Percentiles rank a stretch among this genome's conserved stretches.
phyloP scores from a whole-genome alignment of 176 grass and related monocot species.

The Bothriochloa decipiens region DNA sequence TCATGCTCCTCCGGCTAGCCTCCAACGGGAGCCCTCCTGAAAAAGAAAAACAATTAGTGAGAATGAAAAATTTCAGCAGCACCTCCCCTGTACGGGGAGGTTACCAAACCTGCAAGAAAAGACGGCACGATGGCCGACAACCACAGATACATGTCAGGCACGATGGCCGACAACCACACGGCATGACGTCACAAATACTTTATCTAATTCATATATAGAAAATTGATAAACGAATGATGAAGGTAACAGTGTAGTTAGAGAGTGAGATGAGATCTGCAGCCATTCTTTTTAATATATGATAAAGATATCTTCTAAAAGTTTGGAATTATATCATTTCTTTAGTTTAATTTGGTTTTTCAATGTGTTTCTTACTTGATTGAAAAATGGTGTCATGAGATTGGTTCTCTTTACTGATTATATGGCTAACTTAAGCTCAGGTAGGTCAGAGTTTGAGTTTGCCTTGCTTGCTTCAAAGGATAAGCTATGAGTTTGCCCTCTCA shows the following conservation, averaged over 20 bases:
- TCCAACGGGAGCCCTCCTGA: no score
- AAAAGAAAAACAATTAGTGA: no score
- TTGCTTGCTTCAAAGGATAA: neutral
- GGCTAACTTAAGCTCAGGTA: neutral
- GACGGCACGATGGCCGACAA: no score
- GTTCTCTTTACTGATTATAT: neutral
- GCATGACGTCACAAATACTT: neutral
- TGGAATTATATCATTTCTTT: neutral
- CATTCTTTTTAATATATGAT: neutral
- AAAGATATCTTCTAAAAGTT: slow-evolving; percentile 8
- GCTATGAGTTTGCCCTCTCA: neutral
- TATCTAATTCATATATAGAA: neutral
- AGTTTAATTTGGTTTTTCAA: neutral
- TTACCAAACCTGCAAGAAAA: no score
- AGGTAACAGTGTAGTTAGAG: neutral
- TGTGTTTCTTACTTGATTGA: neutral
- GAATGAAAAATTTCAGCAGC: no score
- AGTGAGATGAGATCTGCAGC: neutral
- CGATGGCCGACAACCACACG: no score
- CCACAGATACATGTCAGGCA: no score
- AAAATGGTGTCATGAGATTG: neutral
- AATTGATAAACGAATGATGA: neutral
- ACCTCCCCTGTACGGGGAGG: no score
- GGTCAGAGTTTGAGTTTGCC: neutral
- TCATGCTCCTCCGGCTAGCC: no score